These are phyloP conservation scores for Sedum album DNA, from an alignment of 164 flowering plant genomes.

Conservation along the genomic window DNA sequence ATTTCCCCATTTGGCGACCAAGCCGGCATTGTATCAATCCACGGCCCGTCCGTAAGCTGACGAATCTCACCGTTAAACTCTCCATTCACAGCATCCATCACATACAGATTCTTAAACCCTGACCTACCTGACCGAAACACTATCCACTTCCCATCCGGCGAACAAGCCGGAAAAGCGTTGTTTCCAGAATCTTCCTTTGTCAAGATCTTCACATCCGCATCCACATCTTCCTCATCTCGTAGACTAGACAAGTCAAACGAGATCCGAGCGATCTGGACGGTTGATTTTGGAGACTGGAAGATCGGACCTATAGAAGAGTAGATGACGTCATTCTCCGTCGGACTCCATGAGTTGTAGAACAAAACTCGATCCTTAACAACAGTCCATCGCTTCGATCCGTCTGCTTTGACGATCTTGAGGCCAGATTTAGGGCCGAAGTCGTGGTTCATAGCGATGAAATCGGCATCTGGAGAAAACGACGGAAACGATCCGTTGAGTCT, in stretches of 20 bases:
- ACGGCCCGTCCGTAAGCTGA: conserved; percentile 66
- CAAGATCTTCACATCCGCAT: conserved; percentile 38
- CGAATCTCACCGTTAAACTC: conserved; percentile 54
- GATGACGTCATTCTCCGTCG: conserved; percentile 44
- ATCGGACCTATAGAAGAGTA: conserved; percentile 71
- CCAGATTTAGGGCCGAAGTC: conserved; percentile 40
- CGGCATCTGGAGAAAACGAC: conserved; percentile 45
- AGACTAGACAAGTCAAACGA: conserved; percentile 31
- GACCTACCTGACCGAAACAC: conserved; percentile 78
- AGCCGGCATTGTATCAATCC: conserved; percentile 91
- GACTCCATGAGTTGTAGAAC: conserved; percentile 65
- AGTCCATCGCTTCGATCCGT: conserved; percentile 68
- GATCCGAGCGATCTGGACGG: conserved; percentile 78
- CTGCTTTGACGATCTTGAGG: conserved; percentile 41
- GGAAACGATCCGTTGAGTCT: conserved; percentile 65
- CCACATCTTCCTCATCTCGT: conserved; percentile 29
- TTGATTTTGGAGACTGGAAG: conserved; percentile 34
- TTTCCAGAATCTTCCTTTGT: conserved; percentile 67
- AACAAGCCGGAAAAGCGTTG: conserved; percentile 79
- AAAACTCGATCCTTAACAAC: conserved; percentile 36
- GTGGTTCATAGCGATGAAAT: conserved; percentile 45
- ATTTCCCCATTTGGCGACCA: conserved; percentile 82
- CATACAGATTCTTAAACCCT: conserved; percentile 70
- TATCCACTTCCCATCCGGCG: conserved; percentile 68
- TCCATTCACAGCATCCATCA: conserved; percentile 64